Evolutionary conservation across 2,329 filamentous ascomycete species (phyloP), one percentile per base, ranked within the genome.

Genomic region (Alternaria conjuncta): DNA sequence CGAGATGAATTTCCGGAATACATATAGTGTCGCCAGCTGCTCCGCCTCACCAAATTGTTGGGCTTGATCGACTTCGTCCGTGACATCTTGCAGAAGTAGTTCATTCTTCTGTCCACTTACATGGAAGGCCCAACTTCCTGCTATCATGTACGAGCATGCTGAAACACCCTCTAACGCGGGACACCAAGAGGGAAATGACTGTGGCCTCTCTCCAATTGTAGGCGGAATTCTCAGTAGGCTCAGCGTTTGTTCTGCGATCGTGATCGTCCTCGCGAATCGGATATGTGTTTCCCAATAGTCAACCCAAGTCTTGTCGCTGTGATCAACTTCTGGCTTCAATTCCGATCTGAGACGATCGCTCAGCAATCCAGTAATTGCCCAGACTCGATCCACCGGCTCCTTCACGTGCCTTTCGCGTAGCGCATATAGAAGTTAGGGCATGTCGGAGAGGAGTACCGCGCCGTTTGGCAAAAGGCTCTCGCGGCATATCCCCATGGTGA

Each of bases 71-170:
- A 2, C 11, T 36, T 51, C 49, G 1, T 51, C 28, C 10, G 5
- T 0, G 0, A 2, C 3, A 2, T 36, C 28, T 0, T n/a, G 8
- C 0, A 36, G 20, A 6, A 51, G 49, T 15, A 2, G 0, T 15
- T 15, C 0, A 3, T 32, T 0, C 1, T 2, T 0, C 0, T 32
- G 7, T 32, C 8, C 12, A 7, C 28, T 51, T 3, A 23, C 5
- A 21, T 0, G 12, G 5, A 1, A 0, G 2, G 2, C 13, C 28
- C 49, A 51, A 2, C 0, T 0, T 1, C 28, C 28, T 10, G 0
- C 0, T 11, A 23, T 32, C 4, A 6, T 0, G 12, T 23, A 1
- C 1, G 0, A 0, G 5, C 49, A 51, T 2, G 13, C 20, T 3
- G 6, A 15, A 10, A 15, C 30, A 3, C 49, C 49, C 2, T 23